Evolutionary conservation across 345 rosid species (phyloP).

Genomic region (Pistacia atlantica): DNA sequence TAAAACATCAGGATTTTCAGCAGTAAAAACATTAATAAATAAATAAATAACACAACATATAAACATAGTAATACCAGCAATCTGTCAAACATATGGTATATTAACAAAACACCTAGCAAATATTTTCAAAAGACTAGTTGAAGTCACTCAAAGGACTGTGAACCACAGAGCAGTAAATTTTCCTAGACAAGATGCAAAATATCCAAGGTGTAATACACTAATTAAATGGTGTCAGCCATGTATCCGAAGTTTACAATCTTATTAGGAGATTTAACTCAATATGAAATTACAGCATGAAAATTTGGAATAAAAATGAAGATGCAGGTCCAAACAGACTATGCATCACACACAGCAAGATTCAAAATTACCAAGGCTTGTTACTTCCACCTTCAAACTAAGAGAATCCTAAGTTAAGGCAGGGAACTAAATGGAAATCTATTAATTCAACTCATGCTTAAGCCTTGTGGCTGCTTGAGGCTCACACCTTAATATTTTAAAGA

Average conservation of each 20-base stretch:
- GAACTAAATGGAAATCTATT: background rate
- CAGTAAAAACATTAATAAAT: background rate
- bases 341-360: background rate
- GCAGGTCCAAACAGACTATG: background rate
- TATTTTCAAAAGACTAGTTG: background rate
- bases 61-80: background rate
- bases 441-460: background rate
- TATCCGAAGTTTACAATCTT: background rate
- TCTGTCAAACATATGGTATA: background rate
- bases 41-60: background rate
- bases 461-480: background rate
- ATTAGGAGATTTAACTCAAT: background rate
- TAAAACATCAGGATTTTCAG: conserved; percentile 4
- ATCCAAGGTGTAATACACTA: background rate
- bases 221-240: background rate
- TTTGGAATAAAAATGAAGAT: background rate
- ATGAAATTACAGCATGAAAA: background rate
- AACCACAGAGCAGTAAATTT: background rate
- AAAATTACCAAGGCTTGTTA: too few relatives aligned
- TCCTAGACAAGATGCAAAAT: background rate
- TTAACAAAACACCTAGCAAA: background rate
- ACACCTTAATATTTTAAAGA: background rate
- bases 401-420: background rate
- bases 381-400: background rate
- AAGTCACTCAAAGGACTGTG: background rate